Evolutionary conservation across 768 basidiomycete genomes (phyloP), one percentile per base, ranked within the genome.

Genomic region (Lactarius hatsudake): DNA sequence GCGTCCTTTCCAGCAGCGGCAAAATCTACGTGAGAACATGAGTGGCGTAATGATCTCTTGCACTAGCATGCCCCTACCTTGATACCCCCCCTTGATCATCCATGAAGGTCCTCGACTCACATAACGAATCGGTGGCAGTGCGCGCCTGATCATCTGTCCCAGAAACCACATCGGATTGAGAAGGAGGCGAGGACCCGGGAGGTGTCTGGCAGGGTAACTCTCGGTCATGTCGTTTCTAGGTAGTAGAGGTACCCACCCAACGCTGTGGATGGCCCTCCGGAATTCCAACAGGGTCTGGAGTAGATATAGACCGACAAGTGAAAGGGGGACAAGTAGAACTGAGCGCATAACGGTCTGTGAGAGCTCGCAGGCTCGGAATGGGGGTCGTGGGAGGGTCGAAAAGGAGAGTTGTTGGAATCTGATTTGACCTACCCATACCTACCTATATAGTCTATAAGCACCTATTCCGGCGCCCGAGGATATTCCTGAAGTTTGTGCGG

Each of bases 1-100:
- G 62, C 64, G 18, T 71, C 70, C 59, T 38, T 51, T 34, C 70
- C 70, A 12, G 57, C 61, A 1, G 40, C 13, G 1, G 17, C 53
- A n/a, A 69, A 71, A n/a, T 51, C 70, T 71, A 54, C 23, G 20
- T 12, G 28, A 48, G 62, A 9, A 6, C 5, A 13, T 3, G 15
- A 12, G 51, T 45, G 34, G 15, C n/a, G 40, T n/a, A 28, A n/a
- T 5, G 9, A 30, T n/a, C 15, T 10, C 23, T 23, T 38, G 38
- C 13, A 34, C 32, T 38, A 5, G 20, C 43, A 6, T 6, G 5
- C 13, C 7, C 66, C 17, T 55, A 67, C 66, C 53, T 63, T 67
- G 40, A 36, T 67, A 20, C 34, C 59, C 58, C 42, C 0, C 26
- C 5, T 3, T 17, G 15, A 54, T 18, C 15, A 23, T 13, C 57